These are phyloP conservation scores for Cryptococcus wingfieldii DNA, from an alignment of 1,284 basidiomycete species.

Conservation along the genomic window DNA sequence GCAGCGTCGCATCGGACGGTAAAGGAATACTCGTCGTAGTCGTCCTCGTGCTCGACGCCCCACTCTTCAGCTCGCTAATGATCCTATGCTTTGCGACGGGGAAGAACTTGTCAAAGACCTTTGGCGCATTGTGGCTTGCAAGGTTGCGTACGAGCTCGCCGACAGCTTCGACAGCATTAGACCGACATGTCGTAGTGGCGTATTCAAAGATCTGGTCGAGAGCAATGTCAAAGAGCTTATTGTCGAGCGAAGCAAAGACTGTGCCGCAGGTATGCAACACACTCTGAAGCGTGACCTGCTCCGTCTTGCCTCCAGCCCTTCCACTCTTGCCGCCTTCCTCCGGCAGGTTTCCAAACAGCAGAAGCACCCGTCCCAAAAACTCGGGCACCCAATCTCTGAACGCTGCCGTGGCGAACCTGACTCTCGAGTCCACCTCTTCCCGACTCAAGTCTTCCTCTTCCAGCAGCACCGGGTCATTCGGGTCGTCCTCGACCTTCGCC, in stretches of 20 bases:
- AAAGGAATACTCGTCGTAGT: slow-evolving; percentile 74
- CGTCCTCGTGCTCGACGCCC: slow-evolving; percentile 89
- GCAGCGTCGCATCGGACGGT: slow-evolving; percentile 84
- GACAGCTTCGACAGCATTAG: slow-evolving; percentile 84
- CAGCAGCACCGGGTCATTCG: slow-evolving; percentile 35
- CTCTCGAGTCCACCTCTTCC: slow-evolving; percentile 38
- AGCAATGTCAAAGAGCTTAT: slow-evolving; percentile 78
- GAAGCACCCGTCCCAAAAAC: slow-evolving; percentile 78
- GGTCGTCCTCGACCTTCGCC: slow-evolving; percentile 35
- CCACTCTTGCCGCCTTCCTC: slow-evolving; percentile 59
- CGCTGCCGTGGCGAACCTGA: slow-evolving; percentile 40
- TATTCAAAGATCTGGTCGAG: slow-evolving; percentile 83
- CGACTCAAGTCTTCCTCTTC: slow-evolving; percentile 37
- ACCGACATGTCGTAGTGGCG: slow-evolving; percentile 68
- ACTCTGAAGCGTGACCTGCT: slow-evolving; percentile 38
- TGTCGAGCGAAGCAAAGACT: slow-evolving; percentile 82
- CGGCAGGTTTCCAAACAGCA: slow-evolving; percentile 86
- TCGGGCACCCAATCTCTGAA: slow-evolving; percentile 76
- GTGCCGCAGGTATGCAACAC: slow-evolving; percentile 51
- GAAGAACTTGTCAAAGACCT: slow-evolving; percentile 75
- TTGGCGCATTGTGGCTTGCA: slow-evolving; percentile 70
- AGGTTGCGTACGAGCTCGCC: slow-evolving; percentile 85
- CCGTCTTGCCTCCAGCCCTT: slow-evolving; percentile 49
- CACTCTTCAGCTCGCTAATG: slow-evolving; percentile 77
- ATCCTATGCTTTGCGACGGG: slow-evolving; percentile 77